Evolutionary conservation across 495 filamentous ascomycete species (phyloP), one percentile per base, ranked within the genome.

Genomic region (Penicillium atrosanguineum): DNA sequence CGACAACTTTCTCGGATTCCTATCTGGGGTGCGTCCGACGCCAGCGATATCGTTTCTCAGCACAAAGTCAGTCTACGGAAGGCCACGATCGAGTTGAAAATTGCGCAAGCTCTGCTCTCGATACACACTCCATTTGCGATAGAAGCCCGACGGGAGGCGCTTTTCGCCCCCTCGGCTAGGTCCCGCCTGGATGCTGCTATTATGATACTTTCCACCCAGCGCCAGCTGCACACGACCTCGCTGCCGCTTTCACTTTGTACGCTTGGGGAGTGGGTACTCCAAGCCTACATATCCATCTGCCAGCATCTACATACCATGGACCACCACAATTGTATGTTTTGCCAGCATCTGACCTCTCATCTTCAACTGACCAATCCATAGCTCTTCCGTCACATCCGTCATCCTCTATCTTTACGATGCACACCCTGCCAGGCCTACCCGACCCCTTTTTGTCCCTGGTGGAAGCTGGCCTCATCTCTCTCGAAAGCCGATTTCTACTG

Each of bases 111-210:
- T 6, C 57, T 77, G 4, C 52, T 77, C 23, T 72, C 72, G 1
- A 59, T 74, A 2, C 74, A 77, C 48, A 77, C 72, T 0, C 74
- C 74, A 8, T 77, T 77, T 46, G 72, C 74, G 37, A 71, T 77
- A 44, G 71, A 74, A 44, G 66, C 72, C 1, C 48, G 53, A 7
- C 57, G 53, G 19, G 74, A 74, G 34, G 34, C 67, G 6, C 58
- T 77, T 4, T 77, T 77, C 46, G 63, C 67, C 12, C 64, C 71
- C 3, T 77, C 74, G 0, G 63, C 71, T 3, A 63, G 72, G 39
- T 56, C 70, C 39, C 71, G 74, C 15, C 45, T 75, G 16, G 72
- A 75, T 48, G 61, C 65, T 6, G 72, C 71, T 4, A 62, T 65
- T n/a, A 67, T 68, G 56, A 75, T 77, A 23, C 56, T 77, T 9